Evolutionary conservation across 2,329 filamentous ascomycete species (phyloP), one percentile per base, ranked within the genome.

Genomic region (Diaporthe amygdali): DNA sequence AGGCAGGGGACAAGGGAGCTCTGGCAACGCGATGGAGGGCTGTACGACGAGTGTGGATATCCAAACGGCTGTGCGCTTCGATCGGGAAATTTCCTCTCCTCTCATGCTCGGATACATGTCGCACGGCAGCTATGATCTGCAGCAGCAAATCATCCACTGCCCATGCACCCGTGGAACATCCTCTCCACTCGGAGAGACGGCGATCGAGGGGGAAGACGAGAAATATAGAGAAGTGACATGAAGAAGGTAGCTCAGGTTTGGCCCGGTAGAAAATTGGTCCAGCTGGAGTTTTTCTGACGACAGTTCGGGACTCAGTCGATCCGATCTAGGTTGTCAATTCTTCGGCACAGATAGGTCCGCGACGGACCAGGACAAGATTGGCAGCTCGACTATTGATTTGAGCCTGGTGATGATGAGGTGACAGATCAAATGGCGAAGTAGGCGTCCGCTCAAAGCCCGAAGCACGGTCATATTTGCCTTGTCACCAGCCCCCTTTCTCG

Each of bases 1-100:
- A 80, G 77, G 78, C 73, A 77, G 54, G 72, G 59, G 69, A 72
- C 66, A 56, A 66, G 71, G 73, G 70, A 66, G 72, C 68, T 59
- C 52, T 68, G 41, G 66, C 66, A 51, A 41, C 22, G 52, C 56
- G 73, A 63, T 70, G 64, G 71, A 71, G 71, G 52, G 73, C 61
- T 68, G 77, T 76, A 74, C 69, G 72, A 76, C 76, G 73, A 74
- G 68, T 72, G 73, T 75, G 75, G 74, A 75, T 67, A 68, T 66
- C 47, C 70, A 59, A 72, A 66, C 79, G 79, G 79, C 74, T 80
- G 77, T 79, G 74, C 77, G 78, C 80, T 78, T 78, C 75, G 79
- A 79, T 78, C 78, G 80, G 80, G 78, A 73, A 69, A 56, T 74
- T 73, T 73, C 66, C 72, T 70, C 56, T 66, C 76, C 76, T 77